Evolutionary conservation across 2,329 filamentous ascomycete genomes (phyloP), one percentile per base, ranked within the genome.

Genomic region (Plenodomus lindquistii): DNA sequence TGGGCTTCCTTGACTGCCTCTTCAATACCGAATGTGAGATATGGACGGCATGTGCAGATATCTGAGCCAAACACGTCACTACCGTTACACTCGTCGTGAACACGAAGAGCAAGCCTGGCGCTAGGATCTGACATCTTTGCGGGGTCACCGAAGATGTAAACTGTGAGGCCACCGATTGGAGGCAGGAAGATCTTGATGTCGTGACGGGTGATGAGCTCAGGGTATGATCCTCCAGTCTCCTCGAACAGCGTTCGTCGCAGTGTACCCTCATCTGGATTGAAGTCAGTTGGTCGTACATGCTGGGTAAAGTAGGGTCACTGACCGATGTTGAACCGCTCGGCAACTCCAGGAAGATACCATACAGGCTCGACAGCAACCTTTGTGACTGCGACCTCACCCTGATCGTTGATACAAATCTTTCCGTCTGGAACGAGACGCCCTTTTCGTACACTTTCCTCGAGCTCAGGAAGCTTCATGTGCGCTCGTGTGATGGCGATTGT

Each of bases 1-100:
- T 97, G 94, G 10, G 94, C 94, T 75, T 97, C 91, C 67, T 95
- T 96, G 61, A 99, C 93, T 11, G 94, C 94, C 74, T 99, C 94
- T 67, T 96, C 91, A 53, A 99, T 95, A 52, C 94, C 94, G 70
- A 95, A 97, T 67, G 96, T 95, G 48, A 97, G 84, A 71, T 97
- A 97, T 15, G 94, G 94, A 47, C 90, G 84, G 74, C 93, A 97
- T 10, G 94, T 97, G 77, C 94, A 97, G 66, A 97, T 99, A 71
- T 99, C 94, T 17, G 91, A 96, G 51, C 93, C 91, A 71, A 97
- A 99, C 37, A 97, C 94, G 74, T 99, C 94, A 70, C 89, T 95
- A 48, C 94, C 94, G 68, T 97, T 97, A 75, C 94, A 97, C 78
- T 89, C 86, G 65, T 89, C 86, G 70, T 89, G 94, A 39, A 97